Percentiles rank a stretch among this genome's conserved stretches.
Conservation (phyloP, 495 filamentous ascomycete species). For the Xylaria cubensis region DNA sequence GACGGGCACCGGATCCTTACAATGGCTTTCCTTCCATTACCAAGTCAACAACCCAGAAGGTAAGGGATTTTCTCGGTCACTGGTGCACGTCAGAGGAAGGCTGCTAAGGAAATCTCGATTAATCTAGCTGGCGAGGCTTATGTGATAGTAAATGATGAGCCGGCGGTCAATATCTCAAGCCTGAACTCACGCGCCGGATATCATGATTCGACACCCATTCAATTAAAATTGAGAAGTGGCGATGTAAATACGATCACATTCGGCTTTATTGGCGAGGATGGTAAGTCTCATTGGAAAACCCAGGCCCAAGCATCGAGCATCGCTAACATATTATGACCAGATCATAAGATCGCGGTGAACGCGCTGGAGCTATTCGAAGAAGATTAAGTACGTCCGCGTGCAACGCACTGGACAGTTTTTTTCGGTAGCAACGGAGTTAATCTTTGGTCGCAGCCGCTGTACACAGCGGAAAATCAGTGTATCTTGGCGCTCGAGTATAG, state of each 20-base stretch:
- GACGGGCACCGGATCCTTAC: constrained; percentile 45
- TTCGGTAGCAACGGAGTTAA: background rate
- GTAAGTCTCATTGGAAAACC: constrained; percentile 29
- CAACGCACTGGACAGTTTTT: no score
- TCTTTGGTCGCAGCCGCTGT: background rate
- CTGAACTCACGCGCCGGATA: constrained; percentile 52
- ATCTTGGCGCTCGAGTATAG: background rate
- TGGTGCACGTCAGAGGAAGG: constrained; percentile 1
- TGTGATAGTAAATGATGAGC: constrained; percentile 48
- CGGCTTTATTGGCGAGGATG: constrained; percentile 41
- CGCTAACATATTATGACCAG: constrained; percentile 24
- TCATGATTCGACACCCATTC: constrained; percentile 46
- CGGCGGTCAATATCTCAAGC: constrained; percentile 46
- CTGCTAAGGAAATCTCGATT: background rate
- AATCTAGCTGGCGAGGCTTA: constrained; percentile 45
- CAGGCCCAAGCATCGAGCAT: background rate
- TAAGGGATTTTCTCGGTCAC: constrained; percentile 25
- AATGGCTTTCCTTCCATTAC: constrained; percentile 54
- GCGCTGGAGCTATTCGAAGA: constrained; percentile 46
- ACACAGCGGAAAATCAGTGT: background rate
- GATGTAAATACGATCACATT: constrained; percentile 49
- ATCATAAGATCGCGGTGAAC: constrained; percentile 40
- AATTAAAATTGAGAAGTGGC: constrained; percentile 43
- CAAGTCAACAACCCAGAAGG: constrained; percentile 41
- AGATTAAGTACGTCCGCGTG: constrained; percentile 23